phyloP scores from a whole-genome alignment of 345 rosid genomes.

The Lepidium aucheri region DNA sequence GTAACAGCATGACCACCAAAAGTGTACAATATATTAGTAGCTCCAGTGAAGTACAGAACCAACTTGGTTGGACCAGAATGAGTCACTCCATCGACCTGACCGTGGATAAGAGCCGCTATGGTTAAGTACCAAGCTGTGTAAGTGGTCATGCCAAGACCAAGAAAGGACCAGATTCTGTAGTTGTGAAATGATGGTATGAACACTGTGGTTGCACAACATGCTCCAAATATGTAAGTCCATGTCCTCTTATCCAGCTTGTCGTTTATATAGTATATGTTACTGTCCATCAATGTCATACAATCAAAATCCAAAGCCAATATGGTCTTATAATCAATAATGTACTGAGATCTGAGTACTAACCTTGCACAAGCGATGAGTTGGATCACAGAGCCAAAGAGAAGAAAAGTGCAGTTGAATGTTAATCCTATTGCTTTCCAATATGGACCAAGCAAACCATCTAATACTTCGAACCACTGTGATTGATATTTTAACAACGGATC shows the following conservation, averaged over 20 bases:
- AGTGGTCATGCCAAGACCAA: constrained; percentile 81
- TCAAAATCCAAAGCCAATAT: not conserved
- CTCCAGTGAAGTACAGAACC: constrained; percentile 81
- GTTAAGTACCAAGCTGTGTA: constrained; percentile 90
- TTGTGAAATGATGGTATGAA: constrained; percentile 80
- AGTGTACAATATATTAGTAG: constrained; percentile 81
- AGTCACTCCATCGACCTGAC: constrained; percentile 60
- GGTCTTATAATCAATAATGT: not conserved
- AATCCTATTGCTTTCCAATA: constrained; percentile 76
- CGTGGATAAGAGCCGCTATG: constrained; percentile 49
- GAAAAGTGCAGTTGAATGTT: constrained; percentile 79
- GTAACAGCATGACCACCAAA: constrained; percentile 92
- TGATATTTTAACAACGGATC: not conserved
- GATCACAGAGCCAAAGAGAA: constrained; percentile 79
- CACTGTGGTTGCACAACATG: constrained; percentile 78
- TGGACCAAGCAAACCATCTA: constrained; percentile 75
- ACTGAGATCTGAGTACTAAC: constrained; percentile 15
- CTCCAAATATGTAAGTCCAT: constrained; percentile 90
- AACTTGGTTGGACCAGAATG: constrained; percentile 55
- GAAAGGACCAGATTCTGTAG: constrained; percentile 80
- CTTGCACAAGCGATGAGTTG: constrained; percentile 86
- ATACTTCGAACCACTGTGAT: constrained; percentile 80
- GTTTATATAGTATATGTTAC: constrained; percentile 75
- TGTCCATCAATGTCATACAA: constrained; percentile 19
- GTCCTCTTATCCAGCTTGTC: constrained; percentile 79